A percentile compares a stretch with the other conserved stretches of the same genome.
These are phyloP conservation scores for Selenicereus undatus DNA, from an alignment of 148 eudicot species.

Conservation along the genomic window DNA sequence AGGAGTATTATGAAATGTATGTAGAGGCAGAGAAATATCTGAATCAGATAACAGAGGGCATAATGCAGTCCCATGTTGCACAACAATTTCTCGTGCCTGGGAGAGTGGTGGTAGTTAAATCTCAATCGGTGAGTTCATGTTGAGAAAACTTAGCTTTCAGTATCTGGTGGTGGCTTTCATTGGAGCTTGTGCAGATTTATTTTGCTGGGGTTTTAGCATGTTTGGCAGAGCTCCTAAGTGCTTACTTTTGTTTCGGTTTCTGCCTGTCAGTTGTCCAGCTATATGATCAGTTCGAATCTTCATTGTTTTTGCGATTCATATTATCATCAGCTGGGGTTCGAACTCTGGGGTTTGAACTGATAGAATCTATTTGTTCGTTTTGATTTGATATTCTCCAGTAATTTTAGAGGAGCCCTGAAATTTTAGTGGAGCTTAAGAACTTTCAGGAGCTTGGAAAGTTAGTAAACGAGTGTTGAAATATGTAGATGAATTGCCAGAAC, in stretches of 20 bases:
- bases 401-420: neutral
- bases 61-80: slow-evolving; percentile 62
- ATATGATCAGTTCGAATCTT: neutral
- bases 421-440: neutral
- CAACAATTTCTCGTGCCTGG: slow-evolving; percentile 70
- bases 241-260: neutral
- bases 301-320: neutral
- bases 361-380: neutral
- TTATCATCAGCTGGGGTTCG: neutral
- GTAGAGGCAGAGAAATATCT: slow-evolving; percentile 64
- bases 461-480: neutral
- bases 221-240: neutral
- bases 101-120: slow-evolving; percentile 84
- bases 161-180: neutral
- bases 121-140: slow-evolving; percentile 64
- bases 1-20: slow-evolving; percentile 73
- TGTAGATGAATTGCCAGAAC: neutral
- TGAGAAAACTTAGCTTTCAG: neutral
- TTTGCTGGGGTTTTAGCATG: neutral
- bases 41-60: slow-evolving; percentile 64
- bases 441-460: neutral
- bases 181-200: neutral
- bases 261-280: slow-evolving; percentile 2
- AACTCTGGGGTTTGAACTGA: neutral
- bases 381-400: neutral